phyloP scores from a whole-genome alignment of 2,329 filamentous ascomycete species.

The Mariannaea sp. region DNA sequence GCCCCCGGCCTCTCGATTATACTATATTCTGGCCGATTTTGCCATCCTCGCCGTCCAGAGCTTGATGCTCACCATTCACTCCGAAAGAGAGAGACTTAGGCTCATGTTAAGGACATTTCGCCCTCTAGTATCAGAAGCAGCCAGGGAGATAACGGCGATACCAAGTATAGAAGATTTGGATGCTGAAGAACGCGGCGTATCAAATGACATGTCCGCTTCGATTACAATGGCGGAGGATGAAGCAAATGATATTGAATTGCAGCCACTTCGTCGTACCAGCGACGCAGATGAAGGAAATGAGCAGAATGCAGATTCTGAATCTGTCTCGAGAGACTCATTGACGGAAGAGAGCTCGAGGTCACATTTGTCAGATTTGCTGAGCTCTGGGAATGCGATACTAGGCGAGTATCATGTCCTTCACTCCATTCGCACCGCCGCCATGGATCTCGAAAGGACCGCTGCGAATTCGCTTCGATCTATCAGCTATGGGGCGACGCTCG shows the following conservation, averaged over 20 bases:
- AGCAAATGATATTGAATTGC: conserved; percentile 53
- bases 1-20: conserved; percentile 60
- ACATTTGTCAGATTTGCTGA: conserved; percentile 54
- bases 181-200: conserved; percentile 60
- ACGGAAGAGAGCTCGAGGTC: conserved; percentile 42
- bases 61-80: conserved; percentile 66
- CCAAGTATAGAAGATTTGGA: conserved; percentile 56
- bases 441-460: conserved; percentile 52
- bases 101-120: conserved; percentile 51
- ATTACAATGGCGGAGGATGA: conserved; percentile 43
- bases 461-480: conserved; percentile 59
- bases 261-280: conserved; percentile 38
- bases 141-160: conserved; percentile 33
- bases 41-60: conserved; percentile 63
- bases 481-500: conserved; percentile 58
- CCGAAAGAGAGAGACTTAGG: conserved; percentile 62
- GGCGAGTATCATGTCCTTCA: conserved; percentile 59
- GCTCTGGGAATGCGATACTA: conserved; percentile 60
- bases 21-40: conserved; percentile 61
- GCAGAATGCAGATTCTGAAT: conserved; percentile 37
- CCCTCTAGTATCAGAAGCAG: conserved; percentile 39
- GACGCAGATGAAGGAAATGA: conserved; percentile 33
- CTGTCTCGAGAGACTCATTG: conserved; percentile 33
- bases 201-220: conserved; percentile 46
- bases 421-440: conserved; percentile 53